These are phyloP conservation scores for Sugiyamaella grinbergsii DNA, from an alignment of 1,139 yeast genomes.

Conservation along the genomic window DNA sequence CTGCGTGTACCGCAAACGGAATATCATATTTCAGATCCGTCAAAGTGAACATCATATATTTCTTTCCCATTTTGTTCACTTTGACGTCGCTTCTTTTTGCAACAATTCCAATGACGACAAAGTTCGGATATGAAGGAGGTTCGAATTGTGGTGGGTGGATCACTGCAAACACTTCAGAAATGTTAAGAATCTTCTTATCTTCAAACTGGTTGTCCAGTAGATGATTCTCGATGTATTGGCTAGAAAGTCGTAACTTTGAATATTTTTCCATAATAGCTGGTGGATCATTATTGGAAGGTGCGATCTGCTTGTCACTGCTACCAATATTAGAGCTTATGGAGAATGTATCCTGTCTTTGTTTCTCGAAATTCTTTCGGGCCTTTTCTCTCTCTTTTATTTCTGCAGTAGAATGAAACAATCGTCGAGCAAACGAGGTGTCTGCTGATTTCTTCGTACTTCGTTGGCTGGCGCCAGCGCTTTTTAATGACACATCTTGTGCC, in stretches of 20 bases:
- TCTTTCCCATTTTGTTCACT: slow-evolving; percentile 48
- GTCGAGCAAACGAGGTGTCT: slow-evolving; percentile 9
- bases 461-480: slow-evolving; percentile 18
- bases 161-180: slow-evolving; percentile 44
- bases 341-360: slow-evolving; percentile 3
- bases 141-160: slow-evolving; percentile 66
- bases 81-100: slow-evolving; percentile 58
- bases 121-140: slow-evolving; percentile 73
- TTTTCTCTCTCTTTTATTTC: slow-evolving; percentile 11
- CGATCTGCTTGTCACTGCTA: background rate
- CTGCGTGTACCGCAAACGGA: slow-evolving; percentile 64
- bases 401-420: slow-evolving; percentile 6
- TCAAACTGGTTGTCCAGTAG: slow-evolving; percentile 25
- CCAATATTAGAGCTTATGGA: slow-evolving; percentile 13
- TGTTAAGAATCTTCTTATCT: slow-evolving; percentile 28
- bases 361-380: background rate
- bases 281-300: background rate
- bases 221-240: slow-evolving; percentile 23
- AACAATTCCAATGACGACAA: slow-evolving; percentile 72
- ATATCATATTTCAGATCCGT: slow-evolving; percentile 67
- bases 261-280: slow-evolving; percentile 22
- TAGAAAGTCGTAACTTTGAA: slow-evolving; percentile 26
- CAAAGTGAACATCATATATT: slow-evolving; percentile 61
- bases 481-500: slow-evolving; percentile 26
- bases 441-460: background rate